These are phyloP conservation scores for Hemileccinum rubropunctum DNA, from an alignment of 768 basidiomycete species.

Conservation along the genomic window DNA sequence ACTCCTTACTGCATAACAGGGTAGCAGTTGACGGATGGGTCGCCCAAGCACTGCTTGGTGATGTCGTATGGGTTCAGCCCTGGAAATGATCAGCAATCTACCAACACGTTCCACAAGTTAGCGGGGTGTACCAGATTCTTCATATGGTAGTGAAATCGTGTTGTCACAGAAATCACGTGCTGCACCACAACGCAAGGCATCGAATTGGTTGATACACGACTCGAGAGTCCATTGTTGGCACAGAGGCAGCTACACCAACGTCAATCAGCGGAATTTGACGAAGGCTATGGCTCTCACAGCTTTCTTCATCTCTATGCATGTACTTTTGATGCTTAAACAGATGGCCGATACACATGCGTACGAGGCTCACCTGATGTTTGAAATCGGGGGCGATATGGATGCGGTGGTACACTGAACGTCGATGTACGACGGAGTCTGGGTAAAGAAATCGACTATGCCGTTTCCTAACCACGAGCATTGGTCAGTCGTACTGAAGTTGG, in stretches of 20 bases:
- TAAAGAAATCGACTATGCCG: conserved; percentile 41
- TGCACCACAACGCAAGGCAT: conserved; percentile 64
- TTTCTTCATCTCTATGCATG: conserved; percentile 44
- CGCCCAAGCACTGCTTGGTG: conserved; percentile 51
- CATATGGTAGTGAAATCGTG: conserved; percentile 12
- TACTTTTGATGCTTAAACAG: neutral
- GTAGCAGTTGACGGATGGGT: conserved; percentile 54
- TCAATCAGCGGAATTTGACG: neutral
- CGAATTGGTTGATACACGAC: conserved; percentile 65
- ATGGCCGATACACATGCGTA: neutral
- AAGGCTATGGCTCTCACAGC: conserved; percentile 26
- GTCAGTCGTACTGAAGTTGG: neutral
- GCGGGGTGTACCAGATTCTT: conserved; percentile 27
- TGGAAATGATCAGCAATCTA: conserved; percentile 6
- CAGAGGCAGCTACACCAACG: conserved; percentile 54
- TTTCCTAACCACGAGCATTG: conserved; percentile 35
- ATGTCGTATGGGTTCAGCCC: conserved; percentile 67
- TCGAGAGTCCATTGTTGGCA: conserved; percentile 58
- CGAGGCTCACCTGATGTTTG: conserved; percentile 22
- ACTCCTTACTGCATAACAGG: conserved; percentile 43
- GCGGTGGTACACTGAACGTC: conserved; percentile 57
- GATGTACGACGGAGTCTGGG: conserved; percentile 41
- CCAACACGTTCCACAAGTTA: neutral
- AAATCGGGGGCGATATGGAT: conserved; percentile 45
- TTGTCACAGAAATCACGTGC: conserved; percentile 64